Evolutionary conservation across 306 rosid genomes (phyloP), one percentile per base, ranked within the genome.

Genomic region (Citrullus amarus): DNA sequence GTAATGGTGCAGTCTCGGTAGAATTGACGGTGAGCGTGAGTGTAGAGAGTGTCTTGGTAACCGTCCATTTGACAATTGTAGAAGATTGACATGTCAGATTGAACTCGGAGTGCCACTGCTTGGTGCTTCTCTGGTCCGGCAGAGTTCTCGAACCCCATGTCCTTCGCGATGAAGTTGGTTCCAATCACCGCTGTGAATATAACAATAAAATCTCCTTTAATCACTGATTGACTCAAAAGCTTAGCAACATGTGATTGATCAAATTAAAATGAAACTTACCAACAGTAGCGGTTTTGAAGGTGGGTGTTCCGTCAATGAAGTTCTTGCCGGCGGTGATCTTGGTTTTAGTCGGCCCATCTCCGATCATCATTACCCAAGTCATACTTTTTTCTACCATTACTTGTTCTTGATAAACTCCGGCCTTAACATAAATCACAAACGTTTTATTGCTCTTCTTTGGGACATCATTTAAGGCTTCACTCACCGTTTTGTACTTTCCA

Each of bases 261-360:
- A 2, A 44, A 8, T 44, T 44, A 44, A 3, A 2, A 44, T 51
- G 18, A 53, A 53, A 53, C 57, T 55, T 76, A 93, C 98, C 79
- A 8, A 93, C 74, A 0, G 98, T 89, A 20, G 98, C 90, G 0
- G 93, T 80, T 13, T 79, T 69, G 83, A 78, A 88, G 6, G 96
- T 87, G 15, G 78, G 75, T 32, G 38, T 4, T 22, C 97, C 97
- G 17, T 90, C 96, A 0, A 13, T 28, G 18, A 17, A 87, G 83
- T 85, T 90, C 59, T 36, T 57, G 50, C 25, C 82, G 1, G 83
- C 88, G 3, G 88, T 86, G 88, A 94, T 78, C 54, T 1, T 86
- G 50, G 96, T 89, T 71, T 85, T 88, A 8, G 86, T 81, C 8
- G 98, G 90, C 38, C 98, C 98, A 59, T 94, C 98, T 9, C 96